phyloP scores from a whole-genome alignment of 768 basidiomycete species.

The Saitozyma sp. region DNA sequence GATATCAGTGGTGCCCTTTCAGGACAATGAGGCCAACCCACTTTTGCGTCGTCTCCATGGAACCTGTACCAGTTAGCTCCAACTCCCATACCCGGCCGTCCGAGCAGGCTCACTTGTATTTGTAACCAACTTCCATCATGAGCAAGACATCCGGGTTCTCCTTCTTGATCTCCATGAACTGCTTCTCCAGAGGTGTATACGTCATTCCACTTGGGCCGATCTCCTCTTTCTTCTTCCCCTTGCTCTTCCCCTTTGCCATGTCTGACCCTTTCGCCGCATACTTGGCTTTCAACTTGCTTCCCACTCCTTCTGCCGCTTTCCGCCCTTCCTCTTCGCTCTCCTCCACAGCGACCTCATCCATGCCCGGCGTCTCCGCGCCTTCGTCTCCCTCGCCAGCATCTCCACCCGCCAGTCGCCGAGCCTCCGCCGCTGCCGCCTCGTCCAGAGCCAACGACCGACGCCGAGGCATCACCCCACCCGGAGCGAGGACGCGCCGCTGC shows the following conservation, averaged over 20 bases:
- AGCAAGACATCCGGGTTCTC: constrained; percentile 49
- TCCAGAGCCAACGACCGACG: constrained; percentile 44
- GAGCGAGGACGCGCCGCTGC: constrained; percentile 23
- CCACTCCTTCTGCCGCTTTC: constrained; percentile 25
- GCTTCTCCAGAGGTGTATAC: constrained; percentile 53
- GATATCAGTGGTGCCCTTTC: not conserved
- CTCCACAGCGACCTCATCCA: constrained; percentile 12
- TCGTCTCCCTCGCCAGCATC: constrained; percentile 17
- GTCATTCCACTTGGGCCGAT: constrained; percentile 50
- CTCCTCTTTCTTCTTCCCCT: constrained; percentile 49
- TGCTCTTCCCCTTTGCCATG: constrained; percentile 27
- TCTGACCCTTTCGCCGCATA: constrained; percentile 27
- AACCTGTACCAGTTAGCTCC: constrained; percentile 37
- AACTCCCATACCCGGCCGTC: not conserved
- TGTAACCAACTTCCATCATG: constrained; percentile 53
- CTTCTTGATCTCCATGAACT: constrained; percentile 51
- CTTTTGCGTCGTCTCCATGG: constrained; percentile 53
- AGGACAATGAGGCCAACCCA: constrained; percentile 1
- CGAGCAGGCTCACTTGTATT: constrained; percentile 41
- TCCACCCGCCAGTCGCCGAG: constrained; percentile 15
- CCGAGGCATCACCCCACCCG: constrained; percentile 41
- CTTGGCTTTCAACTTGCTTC: constrained; percentile 30
- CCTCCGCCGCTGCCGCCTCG: constrained; percentile 44
- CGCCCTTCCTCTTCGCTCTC: constrained; percentile 19
- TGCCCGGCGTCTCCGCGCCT: constrained; percentile 5